phyloP scores from a whole-genome alignment of 2,329 filamentous ascomycete genomes.

The Colletotrichum sp. region DNA sequence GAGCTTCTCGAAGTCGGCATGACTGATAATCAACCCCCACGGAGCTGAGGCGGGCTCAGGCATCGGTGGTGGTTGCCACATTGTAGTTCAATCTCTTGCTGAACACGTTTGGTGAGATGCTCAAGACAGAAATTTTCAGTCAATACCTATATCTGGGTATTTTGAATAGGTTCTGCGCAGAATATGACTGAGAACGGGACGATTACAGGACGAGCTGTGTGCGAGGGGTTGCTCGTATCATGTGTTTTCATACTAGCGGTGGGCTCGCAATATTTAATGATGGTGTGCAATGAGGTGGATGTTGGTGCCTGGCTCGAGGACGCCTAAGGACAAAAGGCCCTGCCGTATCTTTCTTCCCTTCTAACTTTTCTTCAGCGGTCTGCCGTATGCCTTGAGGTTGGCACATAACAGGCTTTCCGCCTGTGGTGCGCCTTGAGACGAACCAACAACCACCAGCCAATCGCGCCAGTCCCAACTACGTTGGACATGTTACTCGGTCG shows the following conservation, averaged over 20 bases:
- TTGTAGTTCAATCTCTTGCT: neutral
- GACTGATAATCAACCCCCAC: accelerated
- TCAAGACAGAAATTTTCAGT: too few species aligned
- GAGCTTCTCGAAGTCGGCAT: neutral
- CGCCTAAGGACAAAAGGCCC: neutral
- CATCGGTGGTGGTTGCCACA: neutral
- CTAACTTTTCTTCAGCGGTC: too few species aligned
- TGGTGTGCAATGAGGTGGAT: neutral
- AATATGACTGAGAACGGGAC: too few species aligned
- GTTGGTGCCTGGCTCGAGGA: neutral
- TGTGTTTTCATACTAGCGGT: neutral
- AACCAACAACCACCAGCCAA: neutral
- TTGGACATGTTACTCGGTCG: too few species aligned
- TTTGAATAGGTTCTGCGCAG: neutral
- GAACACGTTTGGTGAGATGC: too few species aligned
- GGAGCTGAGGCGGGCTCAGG: neutral
- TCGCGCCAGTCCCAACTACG: too few species aligned
- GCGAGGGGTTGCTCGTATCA: too few species aligned
- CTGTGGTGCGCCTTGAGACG: neutral
- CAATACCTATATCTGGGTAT: too few species aligned
- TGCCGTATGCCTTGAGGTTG: neutral
- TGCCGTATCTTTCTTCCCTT: too few species aligned
- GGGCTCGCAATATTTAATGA: neutral
- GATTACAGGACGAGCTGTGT: too few species aligned
- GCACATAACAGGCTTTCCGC: neutral